A percentile compares a stretch with the other conserved stretches of the same genome.
These are phyloP conservation scores for Mesembryanthemum crystallinum DNA, from an alignment of 148 eudicot species.

Conservation along the genomic window DNA sequence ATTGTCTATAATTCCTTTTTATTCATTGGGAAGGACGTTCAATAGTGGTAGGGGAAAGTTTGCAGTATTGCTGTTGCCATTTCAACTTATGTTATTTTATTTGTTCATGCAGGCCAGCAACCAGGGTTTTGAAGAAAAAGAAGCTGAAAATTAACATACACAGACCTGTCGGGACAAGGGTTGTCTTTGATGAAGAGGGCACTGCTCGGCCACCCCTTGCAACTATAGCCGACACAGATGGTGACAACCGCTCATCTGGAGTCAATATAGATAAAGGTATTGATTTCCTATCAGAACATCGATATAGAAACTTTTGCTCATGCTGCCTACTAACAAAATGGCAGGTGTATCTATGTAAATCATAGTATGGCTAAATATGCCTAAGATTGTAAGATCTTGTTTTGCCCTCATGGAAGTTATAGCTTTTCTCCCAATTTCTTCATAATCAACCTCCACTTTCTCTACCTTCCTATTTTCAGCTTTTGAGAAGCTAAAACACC, in stretches of 20 bases:
- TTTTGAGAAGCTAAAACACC: too few species aligned
- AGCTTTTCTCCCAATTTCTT: too few species aligned
- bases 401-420: too few species aligned
- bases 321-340: too few species aligned
- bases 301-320: too few species aligned
- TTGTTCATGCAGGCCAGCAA: conserved; percentile 50
- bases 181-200: conserved; percentile 88
- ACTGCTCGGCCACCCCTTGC: conserved; percentile 75
- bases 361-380: background rate
- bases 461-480: too few species aligned
- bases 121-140: conserved; percentile 72
- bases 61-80: background rate
- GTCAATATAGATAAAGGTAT: conserved; percentile 66
- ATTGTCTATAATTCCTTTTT: background rate
- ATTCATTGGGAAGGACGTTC: background rate
- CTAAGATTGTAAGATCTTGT: background rate
- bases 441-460: too few species aligned
- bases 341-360: too few species aligned
- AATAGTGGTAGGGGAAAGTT: background rate
- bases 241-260: conserved; percentile 30
- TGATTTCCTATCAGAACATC: background rate
- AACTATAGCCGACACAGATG: conserved; percentile 46
- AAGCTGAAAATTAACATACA: conserved; percentile 85
- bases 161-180: conserved; percentile 80
- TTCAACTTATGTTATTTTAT: background rate